Evolutionary conservation across 2,329 filamentous ascomycete genomes (phyloP), one percentile per base, ranked within the genome.

Genomic region (Apiospora koreana): DNA sequence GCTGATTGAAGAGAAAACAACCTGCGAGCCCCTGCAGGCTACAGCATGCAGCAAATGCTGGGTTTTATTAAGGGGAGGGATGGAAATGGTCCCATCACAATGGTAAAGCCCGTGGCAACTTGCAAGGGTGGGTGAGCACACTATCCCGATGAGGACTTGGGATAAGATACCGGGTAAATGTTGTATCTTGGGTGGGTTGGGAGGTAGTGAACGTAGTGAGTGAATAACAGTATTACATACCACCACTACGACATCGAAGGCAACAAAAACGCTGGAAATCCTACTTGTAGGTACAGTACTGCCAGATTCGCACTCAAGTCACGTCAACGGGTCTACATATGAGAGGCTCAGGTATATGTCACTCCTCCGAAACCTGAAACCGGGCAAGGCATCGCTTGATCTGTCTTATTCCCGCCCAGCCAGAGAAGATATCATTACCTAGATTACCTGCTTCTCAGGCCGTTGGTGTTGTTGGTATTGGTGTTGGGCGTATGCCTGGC

Each of bases 1-100:
- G 54, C 54, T 62, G 54, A 62, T 62, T 62, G 31, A 38, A 38
- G 54, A 62, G 31, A 62, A 62, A 62, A 62, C 54, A 62, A 21
- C 18, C 54, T 38, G 31, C 41, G 38, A 38, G 43, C 66, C 66
- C 66, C 66, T 68, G 66, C 66, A 68, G 66, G 16, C 43, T 35
- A 48, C 66, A 68, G 35, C 45, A 62, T 62, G 54, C 54, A 62
- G 31, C 54, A 62, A 50, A 68, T 66, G 38, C 64, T 43, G 64
- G 64, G 38, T 54, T 46, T 68, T 48, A 54, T 68, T 68, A 54
- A 68, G 66, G 66, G 66, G 45, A 68, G 45, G 66, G 45, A 68
- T 68, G 35, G 43, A 38, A 38, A 68, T 41, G 66, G 66, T 68
- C 46, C 66, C 66, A 50, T 54, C 31, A 50, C 66, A 54, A 50